Conservation (phyloP, 2,329 filamentous ascomycete genomes). For the Mariannaea sp. region DNA sequence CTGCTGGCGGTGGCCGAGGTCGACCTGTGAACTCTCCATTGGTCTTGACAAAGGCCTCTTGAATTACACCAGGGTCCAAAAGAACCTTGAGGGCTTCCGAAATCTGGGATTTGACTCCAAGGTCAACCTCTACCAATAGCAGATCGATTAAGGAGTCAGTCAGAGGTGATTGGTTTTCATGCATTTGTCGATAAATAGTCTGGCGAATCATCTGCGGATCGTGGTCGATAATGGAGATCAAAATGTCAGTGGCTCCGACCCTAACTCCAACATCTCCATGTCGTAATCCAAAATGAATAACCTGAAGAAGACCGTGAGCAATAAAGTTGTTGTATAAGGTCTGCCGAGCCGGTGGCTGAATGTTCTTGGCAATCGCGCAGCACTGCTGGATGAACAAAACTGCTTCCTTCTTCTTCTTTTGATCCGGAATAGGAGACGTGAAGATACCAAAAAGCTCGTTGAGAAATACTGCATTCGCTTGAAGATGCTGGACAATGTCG, state of each 20-base stretch:
- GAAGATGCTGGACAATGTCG: conserved; percentile 95
- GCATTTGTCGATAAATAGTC: conserved; percentile 90
- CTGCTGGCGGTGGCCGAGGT: conserved; percentile 55
- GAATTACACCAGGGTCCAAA: conserved; percentile 69
- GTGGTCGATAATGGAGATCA: conserved; percentile 94
- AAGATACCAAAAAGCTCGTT: conserved; percentile 90
- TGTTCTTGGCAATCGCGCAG: conserved; percentile 89
- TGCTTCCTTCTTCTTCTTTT: conserved; percentile 84
- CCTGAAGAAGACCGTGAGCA: conserved; percentile 80
- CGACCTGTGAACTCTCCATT: conserved; percentile 73
- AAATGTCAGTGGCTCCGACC: conserved; percentile 89
- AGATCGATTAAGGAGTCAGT: conserved; percentile 94
- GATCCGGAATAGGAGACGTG: conserved; percentile 63
- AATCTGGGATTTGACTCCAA: conserved; percentile 94
- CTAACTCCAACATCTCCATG: conserved; percentile 83
- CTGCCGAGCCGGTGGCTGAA: conserved; percentile 81
- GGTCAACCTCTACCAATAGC: conserved; percentile 85
- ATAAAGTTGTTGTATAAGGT: conserved; percentile 91
- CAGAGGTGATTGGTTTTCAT: conserved; percentile 81
- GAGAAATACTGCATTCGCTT: conserved; percentile 77
- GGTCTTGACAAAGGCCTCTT: conserved; percentile 64
- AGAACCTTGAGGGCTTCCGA: conserved; percentile 94
- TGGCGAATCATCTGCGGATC: conserved; percentile 92
- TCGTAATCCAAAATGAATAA: conserved; percentile 89
- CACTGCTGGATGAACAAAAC: conserved; percentile 97